These are phyloP conservation scores for Ananas comosus DNA, from an alignment of 176 grass and related monocot species.

Conservation along the genomic window DNA sequence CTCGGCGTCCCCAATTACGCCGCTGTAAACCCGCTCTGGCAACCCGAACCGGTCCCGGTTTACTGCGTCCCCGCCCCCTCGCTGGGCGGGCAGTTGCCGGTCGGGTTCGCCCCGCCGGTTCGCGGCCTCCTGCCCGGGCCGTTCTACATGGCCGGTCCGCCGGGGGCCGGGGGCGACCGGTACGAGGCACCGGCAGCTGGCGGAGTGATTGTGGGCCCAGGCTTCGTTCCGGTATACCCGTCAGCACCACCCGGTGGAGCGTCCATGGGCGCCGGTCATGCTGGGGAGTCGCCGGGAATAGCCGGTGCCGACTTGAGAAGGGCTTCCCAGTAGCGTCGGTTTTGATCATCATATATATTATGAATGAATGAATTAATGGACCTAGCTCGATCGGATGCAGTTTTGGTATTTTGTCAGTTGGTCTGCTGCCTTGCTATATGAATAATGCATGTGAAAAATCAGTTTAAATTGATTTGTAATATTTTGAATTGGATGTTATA, in stretches of 20 bases:
- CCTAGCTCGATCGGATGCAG: too few species aligned
- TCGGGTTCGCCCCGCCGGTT: neutral
- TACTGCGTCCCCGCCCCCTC: neutral
- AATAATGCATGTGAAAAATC: too few species aligned
- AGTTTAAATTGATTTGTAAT: too few species aligned
- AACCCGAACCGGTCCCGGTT: neutral
- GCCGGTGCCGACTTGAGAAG: neutral
- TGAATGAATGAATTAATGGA: too few species aligned
- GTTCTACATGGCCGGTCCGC: neutral
- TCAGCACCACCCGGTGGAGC: neutral
- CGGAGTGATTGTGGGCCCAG: neutral
- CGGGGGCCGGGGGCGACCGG: neutral
- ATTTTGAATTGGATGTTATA: too few species aligned
- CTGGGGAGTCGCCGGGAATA: neutral
- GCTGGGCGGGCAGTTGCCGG: neutral
- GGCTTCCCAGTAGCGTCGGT: neutral
- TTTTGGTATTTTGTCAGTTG: too few species aligned
- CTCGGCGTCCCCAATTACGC: neutral
- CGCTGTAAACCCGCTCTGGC: neutral
- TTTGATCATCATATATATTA: too few species aligned
- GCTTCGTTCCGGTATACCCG: neutral
- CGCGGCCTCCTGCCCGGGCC: neutral
- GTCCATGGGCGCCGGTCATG: neutral
- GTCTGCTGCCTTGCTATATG: too few species aligned
- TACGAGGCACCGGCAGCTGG: neutral